Conservation (phyloP, 805 yeast genomes). For the Suhomyces pyralidae region DNA sequence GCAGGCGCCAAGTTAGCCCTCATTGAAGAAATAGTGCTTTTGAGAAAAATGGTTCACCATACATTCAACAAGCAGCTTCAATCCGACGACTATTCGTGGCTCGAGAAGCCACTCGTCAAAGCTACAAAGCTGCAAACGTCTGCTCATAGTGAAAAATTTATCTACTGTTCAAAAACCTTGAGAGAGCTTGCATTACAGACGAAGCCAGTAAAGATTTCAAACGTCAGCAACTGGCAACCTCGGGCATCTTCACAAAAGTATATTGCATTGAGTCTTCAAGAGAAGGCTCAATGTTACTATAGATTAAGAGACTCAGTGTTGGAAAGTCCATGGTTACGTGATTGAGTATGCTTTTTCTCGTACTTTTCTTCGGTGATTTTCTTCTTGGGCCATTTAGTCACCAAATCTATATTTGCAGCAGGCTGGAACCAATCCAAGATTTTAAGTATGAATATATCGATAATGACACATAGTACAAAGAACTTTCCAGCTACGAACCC, state of each 20-base stretch:
- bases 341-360: not conserved
- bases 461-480: constrained; percentile 74
- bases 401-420: constrained; percentile 62
- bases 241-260: constrained; percentile 16
- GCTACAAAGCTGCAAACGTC: constrained; percentile 1
- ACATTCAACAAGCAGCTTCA: not conserved
- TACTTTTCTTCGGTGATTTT: not conserved
- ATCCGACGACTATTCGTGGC: constrained; percentile 19
- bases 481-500: constrained; percentile 86
- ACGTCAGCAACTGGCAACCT: constrained; percentile 12
- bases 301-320: not conserved
- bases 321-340: not conserved
- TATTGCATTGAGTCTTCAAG: constrained; percentile 16
- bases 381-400: constrained; percentile 70
- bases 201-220: constrained; percentile 9
- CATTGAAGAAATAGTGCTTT: constrained; percentile 43
- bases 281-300: constrained; percentile 7
- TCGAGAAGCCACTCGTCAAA: constrained; percentile 10
- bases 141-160: not conserved
- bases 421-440: constrained; percentile 75
- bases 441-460: constrained; percentile 65
- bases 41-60: constrained; percentile 29
- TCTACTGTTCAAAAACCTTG: not conserved
- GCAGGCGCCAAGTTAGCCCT: constrained; percentile 33
- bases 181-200: constrained; percentile 11